Evolutionary conservation across 345 rosid species (phyloP).

Genomic region (Lumnitzera littorea): DNA sequence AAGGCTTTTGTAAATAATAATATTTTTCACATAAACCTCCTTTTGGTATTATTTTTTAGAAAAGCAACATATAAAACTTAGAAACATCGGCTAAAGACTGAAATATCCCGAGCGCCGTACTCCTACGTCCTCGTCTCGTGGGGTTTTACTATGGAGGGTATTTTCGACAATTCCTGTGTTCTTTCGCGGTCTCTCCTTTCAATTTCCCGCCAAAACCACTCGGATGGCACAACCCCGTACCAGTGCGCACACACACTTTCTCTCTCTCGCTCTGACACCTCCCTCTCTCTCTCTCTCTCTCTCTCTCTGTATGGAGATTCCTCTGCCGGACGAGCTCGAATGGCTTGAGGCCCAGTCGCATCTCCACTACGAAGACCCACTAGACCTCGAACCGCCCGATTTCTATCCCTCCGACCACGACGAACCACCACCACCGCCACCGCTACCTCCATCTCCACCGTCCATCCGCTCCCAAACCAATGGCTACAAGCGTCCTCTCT

Average conservation of each 20-base stretch:
- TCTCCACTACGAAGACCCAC: constrained; percentile 36
- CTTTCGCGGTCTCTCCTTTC: background rate
- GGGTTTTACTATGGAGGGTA: too few species aligned
- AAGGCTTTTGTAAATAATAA: too few species aligned
- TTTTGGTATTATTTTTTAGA: too few species aligned
- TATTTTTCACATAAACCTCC: too few species aligned
- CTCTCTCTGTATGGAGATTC: constrained; percentile 38
- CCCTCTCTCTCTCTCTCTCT: constrained; percentile 1
- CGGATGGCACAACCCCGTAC: too few species aligned
- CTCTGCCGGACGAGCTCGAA: constrained; percentile 84
- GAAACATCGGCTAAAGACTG: too few species aligned
- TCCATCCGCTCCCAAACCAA: constrained; percentile 12
- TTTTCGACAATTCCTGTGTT: too few species aligned
- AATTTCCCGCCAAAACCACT: constrained; percentile 15
- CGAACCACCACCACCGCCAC: constrained; percentile 8
- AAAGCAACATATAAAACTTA: too few species aligned
- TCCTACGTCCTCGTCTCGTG: too few species aligned
- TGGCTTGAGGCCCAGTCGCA: constrained; percentile 67
- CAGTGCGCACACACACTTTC: constrained; percentile 11
- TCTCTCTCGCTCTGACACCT: background rate
- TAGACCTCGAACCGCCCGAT: constrained; percentile 28
- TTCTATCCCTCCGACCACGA: constrained; percentile 14
- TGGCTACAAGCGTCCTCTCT: constrained; percentile 45
- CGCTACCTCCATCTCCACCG: constrained; percentile 16
- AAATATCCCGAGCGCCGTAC: too few species aligned